A percentile compares a stretch with the other conserved stretches of the same genome.
These are phyloP conservation scores for Paramyrothecium roridum DNA, from an alignment of 2,329 filamentous ascomycete species.

Conservation along the genomic window DNA sequence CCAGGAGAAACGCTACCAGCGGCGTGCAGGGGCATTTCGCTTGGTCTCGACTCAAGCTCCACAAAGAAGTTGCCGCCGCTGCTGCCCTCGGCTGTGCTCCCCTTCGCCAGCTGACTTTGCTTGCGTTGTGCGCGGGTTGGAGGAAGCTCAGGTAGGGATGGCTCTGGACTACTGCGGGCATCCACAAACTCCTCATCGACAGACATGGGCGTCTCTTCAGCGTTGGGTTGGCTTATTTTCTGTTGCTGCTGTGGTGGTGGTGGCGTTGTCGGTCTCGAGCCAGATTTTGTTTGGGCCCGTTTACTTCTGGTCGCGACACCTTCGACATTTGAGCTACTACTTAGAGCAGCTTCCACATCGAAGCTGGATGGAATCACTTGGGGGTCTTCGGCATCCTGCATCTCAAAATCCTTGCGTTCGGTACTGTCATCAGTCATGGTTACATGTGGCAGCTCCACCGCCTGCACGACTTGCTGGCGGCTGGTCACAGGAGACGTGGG, in stretches of 20 bases:
- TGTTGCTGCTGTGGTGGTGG: conserved; percentile 13
- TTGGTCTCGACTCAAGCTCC: conserved; percentile 43
- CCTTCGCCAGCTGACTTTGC: conserved; percentile 22
- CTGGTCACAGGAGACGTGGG: conserved; percentile 45
- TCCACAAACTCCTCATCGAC: conserved; percentile 48
- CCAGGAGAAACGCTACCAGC: conserved; percentile 11
- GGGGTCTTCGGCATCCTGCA: conserved; percentile 8
- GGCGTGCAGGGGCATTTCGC: conserved; percentile 18
- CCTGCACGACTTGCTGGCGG: conserved; percentile 17
- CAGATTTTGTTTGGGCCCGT: background rate
- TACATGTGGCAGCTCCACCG: conserved; percentile 10
- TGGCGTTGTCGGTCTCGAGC: conserved; percentile 9
- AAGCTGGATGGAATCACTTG: conserved; percentile 27
- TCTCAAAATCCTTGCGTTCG: conserved; percentile 11
- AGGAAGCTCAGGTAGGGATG: conserved; percentile 8
- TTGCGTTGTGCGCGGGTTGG: conserved; percentile 1
- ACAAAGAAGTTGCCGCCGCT: conserved; percentile 45
- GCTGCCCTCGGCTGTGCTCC: conserved; percentile 39
- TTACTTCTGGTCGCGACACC: background rate
- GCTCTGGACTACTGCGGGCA: conserved; percentile 40
- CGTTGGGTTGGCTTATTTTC: conserved; percentile 4
- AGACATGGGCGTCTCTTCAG: conserved; percentile 36
- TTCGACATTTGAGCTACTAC: background rate
- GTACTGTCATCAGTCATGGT: conserved; percentile 6
- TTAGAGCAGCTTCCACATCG: conserved; percentile 12